Conservation (phyloP, 75 land plant genomes). For the Larix kaempferi region DNA sequence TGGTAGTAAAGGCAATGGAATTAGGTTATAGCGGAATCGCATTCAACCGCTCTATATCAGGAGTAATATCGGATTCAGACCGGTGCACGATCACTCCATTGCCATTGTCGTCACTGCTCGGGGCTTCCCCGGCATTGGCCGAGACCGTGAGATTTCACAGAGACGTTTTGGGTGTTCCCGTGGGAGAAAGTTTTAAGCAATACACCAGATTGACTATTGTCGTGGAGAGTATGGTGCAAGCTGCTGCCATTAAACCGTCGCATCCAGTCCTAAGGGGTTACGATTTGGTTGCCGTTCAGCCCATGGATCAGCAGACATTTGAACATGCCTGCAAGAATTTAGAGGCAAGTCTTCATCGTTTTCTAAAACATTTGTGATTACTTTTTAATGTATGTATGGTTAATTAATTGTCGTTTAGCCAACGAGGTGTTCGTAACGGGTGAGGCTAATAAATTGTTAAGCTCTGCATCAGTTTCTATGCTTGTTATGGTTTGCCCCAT, state of each 20-base stretch:
- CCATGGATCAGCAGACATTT: constrained; percentile 55
- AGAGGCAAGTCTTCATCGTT: constrained; percentile 40
- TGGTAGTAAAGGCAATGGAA: constrained; percentile 50
- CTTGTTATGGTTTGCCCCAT: too few species aligned
- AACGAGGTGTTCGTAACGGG: too few species aligned
- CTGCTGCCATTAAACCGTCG: constrained; percentile 27
- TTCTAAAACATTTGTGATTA: neutral
- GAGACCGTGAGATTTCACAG: constrained; percentile 65
- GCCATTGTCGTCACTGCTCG: constrained; percentile 40
- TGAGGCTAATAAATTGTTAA: too few species aligned
- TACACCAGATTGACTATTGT: constrained; percentile 65
- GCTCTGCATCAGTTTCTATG: too few species aligned
- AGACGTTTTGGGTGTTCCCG: constrained; percentile 48
- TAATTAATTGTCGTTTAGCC: neutral
- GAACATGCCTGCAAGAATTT: constrained; percentile 62
- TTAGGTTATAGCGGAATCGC: constrained; percentile 84
- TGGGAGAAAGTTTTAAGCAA: constrained; percentile 58
- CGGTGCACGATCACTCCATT: constrained; percentile 46
- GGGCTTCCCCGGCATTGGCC: constrained; percentile 40
- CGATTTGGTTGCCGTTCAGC: constrained; percentile 69
- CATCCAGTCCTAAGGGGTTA: constrained; percentile 63
- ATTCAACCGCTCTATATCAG: constrained; percentile 46
- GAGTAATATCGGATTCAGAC: constrained; percentile 59
- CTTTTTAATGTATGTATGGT: neutral
- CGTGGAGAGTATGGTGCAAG: constrained; percentile 39